Percentiles rank a stretch among this genome's conserved stretches.
Conservation (phyloP, 768 basidiomycete genomes). For the Suillus bovinus region DNA sequence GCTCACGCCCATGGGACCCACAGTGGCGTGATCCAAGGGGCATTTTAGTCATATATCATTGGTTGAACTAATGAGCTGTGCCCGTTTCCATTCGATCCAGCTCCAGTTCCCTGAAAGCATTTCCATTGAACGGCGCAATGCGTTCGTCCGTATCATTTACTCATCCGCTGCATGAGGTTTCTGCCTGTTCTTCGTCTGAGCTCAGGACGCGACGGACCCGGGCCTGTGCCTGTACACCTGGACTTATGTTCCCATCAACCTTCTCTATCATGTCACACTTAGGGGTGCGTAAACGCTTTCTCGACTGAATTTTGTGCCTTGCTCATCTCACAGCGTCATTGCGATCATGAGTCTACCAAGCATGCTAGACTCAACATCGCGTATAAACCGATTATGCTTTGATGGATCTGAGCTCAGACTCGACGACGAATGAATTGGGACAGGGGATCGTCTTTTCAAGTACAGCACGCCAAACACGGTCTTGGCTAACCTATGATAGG, state of each 20-base stretch:
- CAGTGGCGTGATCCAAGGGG: not conserved
- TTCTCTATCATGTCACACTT: not conserved
- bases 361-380: not conserved
- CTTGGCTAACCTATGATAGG: not conserved
- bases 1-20: not conserved
- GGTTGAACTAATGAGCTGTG: not conserved
- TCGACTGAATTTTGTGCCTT: not conserved
- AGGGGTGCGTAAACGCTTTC: not conserved
- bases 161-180: conserved; percentile 3
- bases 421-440: not conserved
- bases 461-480: not conserved
- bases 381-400: not conserved
- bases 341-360: not conserved
- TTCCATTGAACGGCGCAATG: not conserved
- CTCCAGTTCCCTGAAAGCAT: not conserved
- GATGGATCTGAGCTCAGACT: not conserved
- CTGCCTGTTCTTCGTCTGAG: conserved; percentile 4
- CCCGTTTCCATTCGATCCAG: conserved; percentile 1
- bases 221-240: not conserved
- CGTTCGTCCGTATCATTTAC: not conserved
- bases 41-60: not conserved
- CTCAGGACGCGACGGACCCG: not conserved
- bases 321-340: not conserved
- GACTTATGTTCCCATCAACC: not conserved
- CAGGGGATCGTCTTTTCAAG: not conserved